Conservation (phyloP, 768 basidiomycete genomes). For the Leccinum disarticulatum region DNA sequence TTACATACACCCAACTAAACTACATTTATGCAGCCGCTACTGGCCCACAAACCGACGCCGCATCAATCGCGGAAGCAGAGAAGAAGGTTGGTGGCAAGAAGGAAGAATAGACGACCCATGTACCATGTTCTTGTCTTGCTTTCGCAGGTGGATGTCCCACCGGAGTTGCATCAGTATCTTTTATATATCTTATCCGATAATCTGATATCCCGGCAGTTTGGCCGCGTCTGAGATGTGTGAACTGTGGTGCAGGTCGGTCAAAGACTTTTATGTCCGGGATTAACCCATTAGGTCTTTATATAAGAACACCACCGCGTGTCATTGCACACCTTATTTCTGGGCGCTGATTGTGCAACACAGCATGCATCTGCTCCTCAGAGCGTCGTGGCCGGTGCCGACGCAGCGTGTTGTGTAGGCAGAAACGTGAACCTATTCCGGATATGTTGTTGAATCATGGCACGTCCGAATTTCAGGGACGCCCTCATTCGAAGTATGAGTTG, state of each 20-base stretch:
- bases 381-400: too few species aligned
- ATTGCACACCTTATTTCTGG: neutral
- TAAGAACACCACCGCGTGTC: neutral
- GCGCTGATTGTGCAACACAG: neutral
- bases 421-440: neutral
- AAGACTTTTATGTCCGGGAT: neutral
- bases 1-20: neutral
- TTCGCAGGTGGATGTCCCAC: conserved; percentile 21
- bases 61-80: conserved; percentile 85
- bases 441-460: too few species aligned
- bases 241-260: neutral
- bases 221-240: neutral
- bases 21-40: conserved; percentile 38
- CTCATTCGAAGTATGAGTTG: too few species aligned
- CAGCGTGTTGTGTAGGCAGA: too few species aligned
- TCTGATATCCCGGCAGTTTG: neutral
- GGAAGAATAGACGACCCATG: conserved; percentile 51
- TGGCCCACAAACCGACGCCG: conserved; percentile 85
- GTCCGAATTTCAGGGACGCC: too few species aligned
- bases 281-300: neutral
- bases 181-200: conserved; percentile 14
- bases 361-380: too few species aligned
- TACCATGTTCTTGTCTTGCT: conserved; percentile 14
- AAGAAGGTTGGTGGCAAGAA: conserved; percentile 81
- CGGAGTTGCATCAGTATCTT: conserved; percentile 7